A percentile compares a stretch with the other conserved stretches of the same genome.
Conservation (phyloP, 805 yeast species). For the Metschnikowia anglica region DNA sequence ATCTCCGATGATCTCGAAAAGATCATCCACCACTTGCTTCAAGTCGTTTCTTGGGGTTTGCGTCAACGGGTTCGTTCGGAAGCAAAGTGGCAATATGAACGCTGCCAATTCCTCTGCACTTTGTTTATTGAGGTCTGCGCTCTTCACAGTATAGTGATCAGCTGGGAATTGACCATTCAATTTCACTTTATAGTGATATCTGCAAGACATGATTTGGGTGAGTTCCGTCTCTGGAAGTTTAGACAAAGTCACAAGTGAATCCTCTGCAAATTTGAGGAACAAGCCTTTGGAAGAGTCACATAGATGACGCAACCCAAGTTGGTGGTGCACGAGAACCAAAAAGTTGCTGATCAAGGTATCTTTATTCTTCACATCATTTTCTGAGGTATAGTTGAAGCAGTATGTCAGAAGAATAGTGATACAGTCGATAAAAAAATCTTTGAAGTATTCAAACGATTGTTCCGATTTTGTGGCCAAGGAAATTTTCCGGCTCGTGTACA, state of each 20-base stretch:
- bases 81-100: conserved; percentile 55
- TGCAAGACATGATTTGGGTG: conserved; percentile 75
- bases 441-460: conserved; percentile 44
- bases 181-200: conserved; percentile 65
- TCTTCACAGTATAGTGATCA: conserved; percentile 55
- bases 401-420: conserved; percentile 41
- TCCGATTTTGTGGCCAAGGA: conserved; percentile 46
- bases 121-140: conserved; percentile 27
- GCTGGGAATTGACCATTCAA: conserved; percentile 60
- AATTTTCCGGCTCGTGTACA: conserved; percentile 33
- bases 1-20: conserved; percentile 70
- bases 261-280: conserved; percentile 61
- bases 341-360: conserved; percentile 40
- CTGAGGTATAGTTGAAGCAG: conserved; percentile 21
- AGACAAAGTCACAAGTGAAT: conserved; percentile 45
- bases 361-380: background rate
- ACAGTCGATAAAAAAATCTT: conserved; percentile 43
- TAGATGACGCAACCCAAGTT: conserved; percentile 64
- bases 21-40: conserved; percentile 67
- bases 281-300: conserved; percentile 67
- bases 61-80: conserved; percentile 57
- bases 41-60: conserved; percentile 66
- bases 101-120: conserved; percentile 41
- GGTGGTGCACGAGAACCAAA: conserved; percentile 64
- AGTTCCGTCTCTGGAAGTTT: conserved; percentile 61